Percentiles rank a stretch among this genome's conserved stretches.
Conservation (phyloP, 805 yeast species). For the Candida stauntonica region DNA sequence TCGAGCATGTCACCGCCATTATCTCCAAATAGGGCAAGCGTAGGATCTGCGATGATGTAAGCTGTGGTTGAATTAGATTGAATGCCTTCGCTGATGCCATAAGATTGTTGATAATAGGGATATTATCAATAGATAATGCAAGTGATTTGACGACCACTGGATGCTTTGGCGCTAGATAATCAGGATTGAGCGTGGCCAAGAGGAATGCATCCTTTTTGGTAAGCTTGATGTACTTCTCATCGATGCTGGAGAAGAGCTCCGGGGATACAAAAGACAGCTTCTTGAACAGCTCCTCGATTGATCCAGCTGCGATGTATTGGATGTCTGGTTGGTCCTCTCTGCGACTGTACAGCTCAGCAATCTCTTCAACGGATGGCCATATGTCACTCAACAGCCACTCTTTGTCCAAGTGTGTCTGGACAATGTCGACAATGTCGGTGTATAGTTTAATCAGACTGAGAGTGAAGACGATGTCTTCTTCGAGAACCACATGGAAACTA, state of each 20-base stretch:
- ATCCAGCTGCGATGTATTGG: slow-evolving; percentile 15
- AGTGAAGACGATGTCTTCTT: slow-evolving; percentile 16
- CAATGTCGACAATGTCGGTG: slow-evolving; percentile 14
- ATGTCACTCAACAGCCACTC: slow-evolving; percentile 19
- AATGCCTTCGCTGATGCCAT: slow-evolving; percentile 9
- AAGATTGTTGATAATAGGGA: slow-evolving; percentile 17
- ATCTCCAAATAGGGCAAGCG: slow-evolving; percentile 23
- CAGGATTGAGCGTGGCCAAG: slow-evolving; percentile 18
- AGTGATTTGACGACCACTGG: slow-evolving; percentile 9
- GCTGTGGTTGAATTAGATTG: slow-evolving; percentile 4
- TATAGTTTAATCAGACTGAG: slow-evolving; percentile 19
- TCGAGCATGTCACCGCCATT: slow-evolving; percentile 12
- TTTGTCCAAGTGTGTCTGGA: slow-evolving; percentile 11
- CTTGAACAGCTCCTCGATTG: slow-evolving; percentile 15
- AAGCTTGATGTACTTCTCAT: slow-evolving; percentile 12
- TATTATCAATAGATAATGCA: slow-evolving; percentile 8
- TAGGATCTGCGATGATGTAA: slow-evolving; percentile 10
- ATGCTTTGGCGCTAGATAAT: slow-evolving; percentile 14
- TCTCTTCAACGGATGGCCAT: slow-evolving; percentile 7
- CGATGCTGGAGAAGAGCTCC: slow-evolving; percentile 7
- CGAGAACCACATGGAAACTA: slow-evolving; percentile 6
- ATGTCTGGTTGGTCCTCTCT: slow-evolving; percentile 14
- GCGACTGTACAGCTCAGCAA: slow-evolving; percentile 13
- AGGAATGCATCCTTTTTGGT: slow-evolving; percentile 6
- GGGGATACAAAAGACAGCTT: slow-evolving; percentile 17